Conservation (phyloP, 805 yeast genomes). For the Wickerhamomyces pijperi region DNA sequence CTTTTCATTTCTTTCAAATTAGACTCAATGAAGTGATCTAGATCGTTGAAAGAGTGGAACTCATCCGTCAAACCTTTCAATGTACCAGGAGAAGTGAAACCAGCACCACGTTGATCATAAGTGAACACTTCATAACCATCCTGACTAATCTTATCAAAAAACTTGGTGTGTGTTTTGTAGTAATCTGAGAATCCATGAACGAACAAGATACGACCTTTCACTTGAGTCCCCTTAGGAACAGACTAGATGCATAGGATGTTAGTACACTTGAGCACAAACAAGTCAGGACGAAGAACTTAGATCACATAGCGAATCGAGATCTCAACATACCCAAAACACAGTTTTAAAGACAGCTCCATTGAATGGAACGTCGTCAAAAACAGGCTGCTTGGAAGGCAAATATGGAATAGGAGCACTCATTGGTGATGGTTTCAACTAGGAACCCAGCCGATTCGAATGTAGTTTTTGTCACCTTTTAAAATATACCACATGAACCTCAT, state of each 20-base stretch:
- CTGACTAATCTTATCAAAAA: slow-evolving; percentile 40
- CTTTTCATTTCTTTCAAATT: slow-evolving; percentile 25
- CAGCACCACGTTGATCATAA: slow-evolving; percentile 72
- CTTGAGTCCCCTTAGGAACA: slow-evolving; percentile 22
- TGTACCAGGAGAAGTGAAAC: slow-evolving; percentile 46
- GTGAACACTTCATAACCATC: slow-evolving; percentile 55
- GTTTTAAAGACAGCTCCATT: slow-evolving; percentile 2
- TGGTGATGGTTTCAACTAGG: too few relatives aligned
- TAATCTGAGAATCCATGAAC: slow-evolving; percentile 70
- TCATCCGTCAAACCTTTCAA: slow-evolving; percentile 49
- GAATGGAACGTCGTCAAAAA: neutral
- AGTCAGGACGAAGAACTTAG: too few relatives aligned
- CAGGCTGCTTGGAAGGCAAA: neutral
- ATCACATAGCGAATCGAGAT: neutral
- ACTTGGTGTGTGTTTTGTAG: slow-evolving; percentile 33
- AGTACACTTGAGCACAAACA: too few relatives aligned
- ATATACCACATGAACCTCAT: too few relatives aligned
- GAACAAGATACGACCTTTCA: slow-evolving; percentile 44
- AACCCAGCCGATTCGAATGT: too few relatives aligned
- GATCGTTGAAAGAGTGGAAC: slow-evolving; percentile 40
- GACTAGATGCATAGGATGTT: too few relatives aligned
- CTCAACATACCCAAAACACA: slow-evolving; percentile 3
- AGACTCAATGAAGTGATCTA: slow-evolving; percentile 42
- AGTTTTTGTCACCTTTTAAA: too few relatives aligned
- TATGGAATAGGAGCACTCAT: neutral